These are phyloP conservation scores for Stagonosporopsis chrysanthemi DNA, from an alignment of 2,329 filamentous ascomycete genomes.

Conservation along the genomic window DNA sequence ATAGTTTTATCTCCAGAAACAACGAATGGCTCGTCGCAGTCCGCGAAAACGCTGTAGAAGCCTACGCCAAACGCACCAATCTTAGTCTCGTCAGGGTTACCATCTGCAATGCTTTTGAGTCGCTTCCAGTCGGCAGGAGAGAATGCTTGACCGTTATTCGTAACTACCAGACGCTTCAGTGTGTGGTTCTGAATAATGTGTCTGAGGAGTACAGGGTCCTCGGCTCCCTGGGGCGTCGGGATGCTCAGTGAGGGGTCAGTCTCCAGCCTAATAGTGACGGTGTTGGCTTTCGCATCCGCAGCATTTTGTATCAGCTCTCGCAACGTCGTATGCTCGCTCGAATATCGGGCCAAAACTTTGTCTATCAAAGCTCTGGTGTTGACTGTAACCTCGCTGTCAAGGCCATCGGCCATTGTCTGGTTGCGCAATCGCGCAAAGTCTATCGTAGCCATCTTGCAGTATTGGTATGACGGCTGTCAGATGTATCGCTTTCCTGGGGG, in stretches of 20 bases:
- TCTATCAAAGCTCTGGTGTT: constrained; percentile 97
- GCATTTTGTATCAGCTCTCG: constrained; percentile 97
- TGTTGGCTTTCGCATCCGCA: constrained; percentile 92
- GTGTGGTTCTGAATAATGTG: constrained; percentile 88
- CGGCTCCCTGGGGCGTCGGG: constrained; percentile 70
- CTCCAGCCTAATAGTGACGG: constrained; percentile 90
- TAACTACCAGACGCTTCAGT: constrained; percentile 83
- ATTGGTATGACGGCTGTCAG: background rate
- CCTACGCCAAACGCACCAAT: constrained; percentile 98
- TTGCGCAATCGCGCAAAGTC: constrained; percentile 77
- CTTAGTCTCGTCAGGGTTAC: constrained; percentile 98
- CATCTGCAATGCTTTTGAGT: constrained; percentile 96
- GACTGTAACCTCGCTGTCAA: constrained; percentile 97
- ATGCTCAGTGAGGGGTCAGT: constrained; percentile 83
- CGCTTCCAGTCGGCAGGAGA: constrained; percentile 90
- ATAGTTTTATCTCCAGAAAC: constrained; percentile 92
- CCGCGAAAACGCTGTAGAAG: constrained; percentile 98
- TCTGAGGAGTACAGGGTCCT: constrained; percentile 76
- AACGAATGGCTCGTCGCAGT: constrained; percentile 97
- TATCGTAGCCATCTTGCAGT: constrained; percentile 45
- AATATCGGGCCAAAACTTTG: constrained; percentile 95
- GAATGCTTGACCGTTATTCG: constrained; percentile 91
- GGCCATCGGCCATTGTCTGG: constrained; percentile 85
- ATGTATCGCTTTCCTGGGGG: background rate
- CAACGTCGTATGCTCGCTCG: constrained; percentile 87